phyloP scores from a whole-genome alignment of 306 rosid genomes.

The Vicia faba region DNA sequence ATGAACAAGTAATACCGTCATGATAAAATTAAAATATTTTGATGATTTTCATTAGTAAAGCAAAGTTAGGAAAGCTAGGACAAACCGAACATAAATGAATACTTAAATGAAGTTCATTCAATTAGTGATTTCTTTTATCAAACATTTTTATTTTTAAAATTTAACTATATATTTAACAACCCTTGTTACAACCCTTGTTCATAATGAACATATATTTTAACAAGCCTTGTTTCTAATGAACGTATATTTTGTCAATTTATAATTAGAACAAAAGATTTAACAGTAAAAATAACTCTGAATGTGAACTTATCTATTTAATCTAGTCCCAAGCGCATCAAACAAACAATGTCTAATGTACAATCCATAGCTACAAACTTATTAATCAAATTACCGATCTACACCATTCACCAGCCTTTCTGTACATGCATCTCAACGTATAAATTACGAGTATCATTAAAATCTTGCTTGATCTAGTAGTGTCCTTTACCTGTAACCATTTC shows the following conservation, averaged over 20 bases:
- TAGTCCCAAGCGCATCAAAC: background rate
- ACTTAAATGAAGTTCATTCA: conserved; percentile 13
- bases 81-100: conserved; percentile 25
- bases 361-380: background rate
- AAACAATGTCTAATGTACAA: too few relatives aligned
- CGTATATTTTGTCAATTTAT: conserved; percentile 1
- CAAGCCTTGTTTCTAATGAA: background rate
- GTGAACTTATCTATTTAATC: background rate
- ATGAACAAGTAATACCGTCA: background rate
- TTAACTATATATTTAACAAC: too few relatives aligned
- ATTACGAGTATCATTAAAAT: background rate
- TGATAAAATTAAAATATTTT: conserved; percentile 12
- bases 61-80: background rate
- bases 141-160: conserved; percentile 1
- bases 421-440: background rate
- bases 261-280: background rate
- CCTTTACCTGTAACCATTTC: conserved; percentile 57
- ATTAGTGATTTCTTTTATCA: conserved; percentile 1
- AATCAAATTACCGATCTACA: conserved; percentile 19
- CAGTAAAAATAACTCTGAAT: conserved; percentile 1
- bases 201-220: background rate
- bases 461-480: background rate
- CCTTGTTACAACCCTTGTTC: background rate
- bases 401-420: conserved; percentile 10
- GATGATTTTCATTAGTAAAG: conserved; percentile 17